phyloP scores from a whole-genome alignment of 176 grass and related monocot species.

The Eragrostis curvula region DNA sequence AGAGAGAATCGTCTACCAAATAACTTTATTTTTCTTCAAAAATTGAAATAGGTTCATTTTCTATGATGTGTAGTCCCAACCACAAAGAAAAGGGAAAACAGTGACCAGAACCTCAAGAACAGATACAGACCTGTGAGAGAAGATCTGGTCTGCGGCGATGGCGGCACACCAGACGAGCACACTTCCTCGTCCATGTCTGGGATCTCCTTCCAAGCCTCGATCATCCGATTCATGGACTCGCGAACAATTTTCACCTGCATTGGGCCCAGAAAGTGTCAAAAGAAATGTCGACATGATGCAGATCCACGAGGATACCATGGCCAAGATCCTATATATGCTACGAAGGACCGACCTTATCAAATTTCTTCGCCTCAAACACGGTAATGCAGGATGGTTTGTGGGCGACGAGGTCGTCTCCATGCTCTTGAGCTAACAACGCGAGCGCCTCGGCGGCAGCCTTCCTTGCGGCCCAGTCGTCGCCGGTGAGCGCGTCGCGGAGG shows the following conservation, averaged over 20 bases:
- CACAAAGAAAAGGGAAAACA: neutral
- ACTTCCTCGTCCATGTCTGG: slow-evolving; percentile 64
- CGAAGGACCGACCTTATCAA: slow-evolving; percentile 73
- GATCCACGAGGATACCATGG: slow-evolving; percentile 17
- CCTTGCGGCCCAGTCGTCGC: slow-evolving; percentile 87
- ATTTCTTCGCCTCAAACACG: slow-evolving; percentile 82
- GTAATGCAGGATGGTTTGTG: slow-evolving; percentile 81
- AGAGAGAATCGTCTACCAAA: neutral
- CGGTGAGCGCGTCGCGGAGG: slow-evolving; percentile 77
- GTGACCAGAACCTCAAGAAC: slow-evolving; percentile 16
- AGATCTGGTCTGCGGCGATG: slow-evolving; percentile 51
- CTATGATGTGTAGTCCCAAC: slow-evolving; percentile 25
- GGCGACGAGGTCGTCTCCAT: slow-evolving; percentile 63
- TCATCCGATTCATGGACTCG: slow-evolving; percentile 90
- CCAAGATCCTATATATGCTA: neutral
- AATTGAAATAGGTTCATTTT: neutral
- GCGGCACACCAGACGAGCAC: slow-evolving; percentile 34
- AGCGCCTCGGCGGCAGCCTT: slow-evolving; percentile 91
- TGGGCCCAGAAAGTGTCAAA: slow-evolving; percentile 27
- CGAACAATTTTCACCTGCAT: slow-evolving; percentile 97
- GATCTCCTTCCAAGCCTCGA: slow-evolving; percentile 93
- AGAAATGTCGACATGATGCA: slow-evolving; percentile 11
- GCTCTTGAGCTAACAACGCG: slow-evolving; percentile 53
- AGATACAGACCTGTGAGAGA: slow-evolving; percentile 56
- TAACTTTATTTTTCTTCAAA: slow-evolving; percentile 1